phyloP scores from a whole-genome alignment of 257 asterid species.

The Solanum sejunctum region DNA sequence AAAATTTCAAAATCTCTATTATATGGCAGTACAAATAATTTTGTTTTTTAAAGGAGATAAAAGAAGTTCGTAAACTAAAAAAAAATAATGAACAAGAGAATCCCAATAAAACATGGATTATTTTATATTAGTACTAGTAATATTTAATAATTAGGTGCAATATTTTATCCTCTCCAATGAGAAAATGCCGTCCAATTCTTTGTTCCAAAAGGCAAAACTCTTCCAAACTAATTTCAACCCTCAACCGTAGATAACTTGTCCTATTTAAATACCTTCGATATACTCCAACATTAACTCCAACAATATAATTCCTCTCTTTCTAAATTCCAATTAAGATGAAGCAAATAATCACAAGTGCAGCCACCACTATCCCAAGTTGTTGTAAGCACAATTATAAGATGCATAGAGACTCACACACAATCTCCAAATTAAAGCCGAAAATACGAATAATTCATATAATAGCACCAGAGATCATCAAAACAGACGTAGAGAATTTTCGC shows the following conservation, averaged over 20 bases:
- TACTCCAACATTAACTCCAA: constrained; percentile 2
- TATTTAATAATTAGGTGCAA: neutral
- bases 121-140: neutral
- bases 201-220: constrained; percentile 40
- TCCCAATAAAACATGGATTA: neutral
- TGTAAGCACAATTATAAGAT: neutral
- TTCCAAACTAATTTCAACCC: neutral
- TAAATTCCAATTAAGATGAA: constrained; percentile 13
- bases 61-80: neutral
- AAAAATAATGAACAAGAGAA: neutral
- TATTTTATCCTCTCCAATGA: neutral
- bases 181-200: constrained; percentile 25
- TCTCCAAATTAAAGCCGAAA: constrained; percentile 39
- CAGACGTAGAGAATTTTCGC: constrained; percentile 49
- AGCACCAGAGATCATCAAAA: constrained; percentile 62
- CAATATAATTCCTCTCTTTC: neutral
- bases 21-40: neutral
- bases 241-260: neutral
- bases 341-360: neutral
- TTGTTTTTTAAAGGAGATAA: no score
- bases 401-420: neutral
- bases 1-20: neutral
- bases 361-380: neutral
- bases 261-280: constrained; percentile 1
- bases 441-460: constrained; percentile 71